Base-by-base conservation (phyloP, 2,329 filamentous ascomycete species). In the Cladosporium sp. region DNA sequence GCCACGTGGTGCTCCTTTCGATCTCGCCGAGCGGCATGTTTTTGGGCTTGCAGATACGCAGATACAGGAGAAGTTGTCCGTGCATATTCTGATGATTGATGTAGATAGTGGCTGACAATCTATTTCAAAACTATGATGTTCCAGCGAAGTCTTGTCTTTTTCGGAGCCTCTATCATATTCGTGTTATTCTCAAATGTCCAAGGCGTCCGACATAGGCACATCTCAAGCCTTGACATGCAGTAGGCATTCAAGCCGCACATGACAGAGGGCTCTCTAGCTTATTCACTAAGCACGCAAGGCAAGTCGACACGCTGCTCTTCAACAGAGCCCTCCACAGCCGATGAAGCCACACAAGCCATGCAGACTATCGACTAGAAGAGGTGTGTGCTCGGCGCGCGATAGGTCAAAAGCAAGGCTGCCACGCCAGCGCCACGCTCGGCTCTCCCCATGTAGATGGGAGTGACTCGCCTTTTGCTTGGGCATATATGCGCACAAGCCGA, bases 401-500 rank as follows among this genome's bases (percentile, higher is more conserved):
- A 4, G 7, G 7, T 36, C 25, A 19, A 22, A 37, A 32, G 32
- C 52, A 55, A 55, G 52, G 19, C 52, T 47, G 52, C 32, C 52
- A 55, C 39, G 52, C 40, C 32, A 47, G 40, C 52, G 52, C 52
- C 40, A 47, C 17, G 52, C 52, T 55, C 52, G 52, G 52, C 52
- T 36, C 35, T 15, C 39, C 35, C 51, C 51, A 55, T 37, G 19
- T 1, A 25, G 25, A 22, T 40, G 32, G 40, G 39, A 55, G 40
- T 28, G 52, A 55, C 7, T 36, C 36, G 9, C 19, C 13, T 17
- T 17, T 36, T 47, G 45, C 52, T 47, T 55, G 52, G 52, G 32
- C 4, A 37, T 17, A 6, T 4, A 10, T 25, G 28, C 19, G 20
- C 52, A 39, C 40, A 45, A 28, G 52, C 52, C 32, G 19, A 28